phyloP scores from a whole-genome alignment of 108 stramenopile species.

The Licmophora abbreviata region DNA sequence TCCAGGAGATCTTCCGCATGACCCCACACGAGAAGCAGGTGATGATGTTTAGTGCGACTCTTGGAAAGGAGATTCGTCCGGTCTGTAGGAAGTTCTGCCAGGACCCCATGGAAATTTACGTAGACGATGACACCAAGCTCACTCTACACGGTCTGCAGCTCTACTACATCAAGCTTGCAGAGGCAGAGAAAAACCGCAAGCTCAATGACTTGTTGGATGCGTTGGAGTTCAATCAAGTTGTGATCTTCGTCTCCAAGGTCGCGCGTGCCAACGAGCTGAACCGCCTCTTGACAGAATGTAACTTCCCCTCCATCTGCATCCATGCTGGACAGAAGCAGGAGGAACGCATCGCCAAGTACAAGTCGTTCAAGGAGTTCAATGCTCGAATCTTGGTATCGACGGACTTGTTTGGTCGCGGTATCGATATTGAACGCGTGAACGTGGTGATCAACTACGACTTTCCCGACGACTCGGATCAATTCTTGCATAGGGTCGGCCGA shows the following conservation, averaged over 20 bases:
- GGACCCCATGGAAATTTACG: conserved; percentile 98
- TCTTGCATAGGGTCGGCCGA: conserved; percentile 97
- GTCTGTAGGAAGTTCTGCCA: conserved; percentile 99
- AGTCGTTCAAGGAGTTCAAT: conserved; percentile 97
- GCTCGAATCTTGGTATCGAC: conserved; percentile 98
- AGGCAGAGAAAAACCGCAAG: conserved; percentile 98
- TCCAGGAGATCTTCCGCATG: conserved; percentile 98
- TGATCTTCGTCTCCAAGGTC: conserved; percentile 98
- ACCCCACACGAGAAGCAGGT: conserved; percentile 99
- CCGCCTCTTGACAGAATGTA: conserved; percentile 94
- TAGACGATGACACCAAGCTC: conserved; percentile 99
- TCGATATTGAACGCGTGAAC: conserved; percentile 99
- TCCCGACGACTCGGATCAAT: conserved; percentile 96
- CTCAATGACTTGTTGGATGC: conserved; percentile 97
- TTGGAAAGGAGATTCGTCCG: conserved; percentile 96
- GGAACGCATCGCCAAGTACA: conserved; percentile 95
- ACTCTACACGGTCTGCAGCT: conserved; percentile 99
- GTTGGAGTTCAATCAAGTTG: conserved; percentile 99
- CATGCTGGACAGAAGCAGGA: conserved; percentile 95
- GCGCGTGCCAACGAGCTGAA: conserved; percentile 91
- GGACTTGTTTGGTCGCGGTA: conserved; percentile 99
- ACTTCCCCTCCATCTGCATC: conserved; percentile 99
- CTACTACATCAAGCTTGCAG: conserved; percentile 95
- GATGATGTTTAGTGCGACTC: conserved; percentile 98
- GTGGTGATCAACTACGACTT: conserved; percentile 99